Conservation (phyloP, 1,284 basidiomycete genomes). For the Rhodofomes roseus region DNA sequence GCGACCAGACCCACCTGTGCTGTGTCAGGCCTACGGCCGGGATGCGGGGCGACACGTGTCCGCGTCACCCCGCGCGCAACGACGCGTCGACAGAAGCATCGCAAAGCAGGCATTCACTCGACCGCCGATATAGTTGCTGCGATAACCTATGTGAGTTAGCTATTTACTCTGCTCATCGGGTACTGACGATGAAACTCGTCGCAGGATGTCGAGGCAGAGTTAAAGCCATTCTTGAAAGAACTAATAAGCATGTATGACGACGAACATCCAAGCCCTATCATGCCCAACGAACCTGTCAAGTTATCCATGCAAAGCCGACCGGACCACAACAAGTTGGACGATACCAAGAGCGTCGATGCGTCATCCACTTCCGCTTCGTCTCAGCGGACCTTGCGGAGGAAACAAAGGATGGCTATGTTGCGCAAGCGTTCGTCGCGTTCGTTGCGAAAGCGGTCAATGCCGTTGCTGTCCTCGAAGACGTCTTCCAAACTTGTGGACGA, state of each 20-base stretch:
- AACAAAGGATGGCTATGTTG: constrained; percentile 32
- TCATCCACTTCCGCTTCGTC: constrained; percentile 20
- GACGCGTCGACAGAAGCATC: constrained; percentile 19
- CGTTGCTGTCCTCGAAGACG: constrained; percentile 19
- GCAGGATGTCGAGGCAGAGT: constrained; percentile 11
- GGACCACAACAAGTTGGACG: neutral
- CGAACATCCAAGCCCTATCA: constrained; percentile 4
- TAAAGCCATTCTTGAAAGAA: constrained; percentile 17
- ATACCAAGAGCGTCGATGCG: constrained; percentile 12
- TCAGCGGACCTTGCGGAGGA: constrained; percentile 36
- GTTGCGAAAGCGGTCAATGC: constrained; percentile 29
- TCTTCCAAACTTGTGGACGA: constrained; percentile 10
- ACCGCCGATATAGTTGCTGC: constrained; percentile 26
- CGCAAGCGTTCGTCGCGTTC: constrained; percentile 38
- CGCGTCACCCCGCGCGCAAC: constrained; percentile 3
- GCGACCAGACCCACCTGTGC: neutral
- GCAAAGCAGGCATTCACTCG: constrained; percentile 24
- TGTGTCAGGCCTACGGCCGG: neutral
- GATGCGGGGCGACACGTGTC: neutral
- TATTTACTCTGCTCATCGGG: neutral
- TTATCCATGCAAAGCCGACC: neutral
- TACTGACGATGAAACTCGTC: neutral
- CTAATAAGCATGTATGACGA: constrained; percentile 13
- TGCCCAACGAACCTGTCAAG: neutral
- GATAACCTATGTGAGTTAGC: constrained; percentile 24